Conservation (phyloP, 257 asterid species). For the Rauvolfia tetraphylla region DNA sequence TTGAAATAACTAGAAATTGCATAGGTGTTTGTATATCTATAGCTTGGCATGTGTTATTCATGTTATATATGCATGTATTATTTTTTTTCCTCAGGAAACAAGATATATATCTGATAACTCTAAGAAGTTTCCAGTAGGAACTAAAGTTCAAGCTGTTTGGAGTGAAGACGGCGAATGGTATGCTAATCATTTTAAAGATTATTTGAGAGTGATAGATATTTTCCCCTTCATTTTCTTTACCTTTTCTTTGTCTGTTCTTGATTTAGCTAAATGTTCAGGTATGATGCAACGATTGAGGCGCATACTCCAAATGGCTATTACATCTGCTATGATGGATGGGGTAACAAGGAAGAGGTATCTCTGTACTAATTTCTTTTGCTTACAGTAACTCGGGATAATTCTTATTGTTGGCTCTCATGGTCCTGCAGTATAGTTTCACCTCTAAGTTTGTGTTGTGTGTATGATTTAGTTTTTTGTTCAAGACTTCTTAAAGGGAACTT, state of each 20-base stretch:
- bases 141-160: conserved; percentile 96
- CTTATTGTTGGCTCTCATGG: background rate
- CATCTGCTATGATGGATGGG: conserved; percentile 81
- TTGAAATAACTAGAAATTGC: conserved; percentile 1
- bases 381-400: background rate
- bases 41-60: background rate
- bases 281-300: conserved; percentile 74
- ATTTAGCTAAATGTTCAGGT: conserved; percentile 79
- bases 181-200: conserved; percentile 5
- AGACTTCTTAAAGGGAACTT: background rate
- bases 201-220: background rate
- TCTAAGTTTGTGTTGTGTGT: background rate
- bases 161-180: conserved; percentile 99
- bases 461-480: background rate
- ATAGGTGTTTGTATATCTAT: background rate
- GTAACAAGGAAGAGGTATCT: conserved; percentile 91
- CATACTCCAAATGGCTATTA: conserved; percentile 79
- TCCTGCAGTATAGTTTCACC: background rate
- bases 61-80: background rate
- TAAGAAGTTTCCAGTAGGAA: conserved; percentile 64
- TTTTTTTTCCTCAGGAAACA: conserved; percentile 39
- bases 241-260: conserved; percentile 39
- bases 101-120: conserved; percentile 32
- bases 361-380: background rate
- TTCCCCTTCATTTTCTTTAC: conserved; percentile 32